phyloP scores from a whole-genome alignment of 2,329 filamentous ascomycete genomes.

The Chaetomium sp. region DNA sequence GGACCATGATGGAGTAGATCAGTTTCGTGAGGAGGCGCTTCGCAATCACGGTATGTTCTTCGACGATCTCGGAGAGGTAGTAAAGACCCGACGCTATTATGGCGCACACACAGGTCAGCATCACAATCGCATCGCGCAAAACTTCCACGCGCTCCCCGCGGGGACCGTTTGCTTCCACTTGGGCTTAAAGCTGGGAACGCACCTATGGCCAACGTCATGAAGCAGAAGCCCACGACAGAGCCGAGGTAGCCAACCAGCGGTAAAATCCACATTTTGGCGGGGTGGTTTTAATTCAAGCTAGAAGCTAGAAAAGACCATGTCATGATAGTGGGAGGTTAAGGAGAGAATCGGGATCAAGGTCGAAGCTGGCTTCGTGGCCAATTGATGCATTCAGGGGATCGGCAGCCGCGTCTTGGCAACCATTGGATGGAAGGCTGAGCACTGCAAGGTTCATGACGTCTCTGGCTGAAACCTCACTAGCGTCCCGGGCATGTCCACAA shows the following conservation, averaged over 20 bases:
- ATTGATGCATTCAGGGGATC: conserved; percentile 18
- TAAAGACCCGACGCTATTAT: conserved; percentile 86
- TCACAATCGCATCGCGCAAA: background rate
- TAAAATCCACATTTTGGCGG: conserved; percentile 83
- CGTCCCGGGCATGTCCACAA: conserved; percentile 26
- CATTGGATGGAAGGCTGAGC: conserved; percentile 8
- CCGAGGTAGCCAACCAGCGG: conserved; percentile 89
- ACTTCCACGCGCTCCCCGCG: background rate
- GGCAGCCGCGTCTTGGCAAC: conserved; percentile 8
- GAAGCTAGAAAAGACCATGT: conserved; percentile 13
- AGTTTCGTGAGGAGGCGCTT: conserved; percentile 83
- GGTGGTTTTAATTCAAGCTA: conserved; percentile 23
- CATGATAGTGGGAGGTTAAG: conserved; percentile 21
- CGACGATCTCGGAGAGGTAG: conserved; percentile 96
- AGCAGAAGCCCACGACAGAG: conserved; percentile 84
- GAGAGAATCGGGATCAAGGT: background rate
- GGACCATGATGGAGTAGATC: conserved; percentile 77
- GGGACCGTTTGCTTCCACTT: background rate
- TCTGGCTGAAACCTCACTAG: background rate
- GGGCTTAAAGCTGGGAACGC: conserved; percentile 35
- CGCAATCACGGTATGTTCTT: conserved; percentile 92
- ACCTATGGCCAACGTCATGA: conserved; percentile 93
- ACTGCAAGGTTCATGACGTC: conserved; percentile 21
- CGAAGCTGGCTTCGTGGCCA: conserved; percentile 21
- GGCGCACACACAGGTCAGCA: background rate